phyloP scores from a whole-genome alignment of 805 yeast genomes.

The Sungouiella thailandica region DNA sequence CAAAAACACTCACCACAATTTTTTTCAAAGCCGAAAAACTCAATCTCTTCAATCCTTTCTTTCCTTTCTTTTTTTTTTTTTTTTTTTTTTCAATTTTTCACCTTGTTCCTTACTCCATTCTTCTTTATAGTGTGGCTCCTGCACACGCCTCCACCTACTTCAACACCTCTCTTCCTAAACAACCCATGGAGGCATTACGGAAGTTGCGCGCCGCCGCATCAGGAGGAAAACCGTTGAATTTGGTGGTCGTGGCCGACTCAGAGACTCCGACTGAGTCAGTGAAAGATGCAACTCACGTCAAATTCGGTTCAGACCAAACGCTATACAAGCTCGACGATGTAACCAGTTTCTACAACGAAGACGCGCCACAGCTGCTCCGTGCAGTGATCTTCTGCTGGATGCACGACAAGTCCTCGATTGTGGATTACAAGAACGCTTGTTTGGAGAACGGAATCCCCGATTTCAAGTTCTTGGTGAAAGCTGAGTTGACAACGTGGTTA shows the following conservation, averaged over 20 bases:
- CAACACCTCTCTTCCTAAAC: too few species aligned
- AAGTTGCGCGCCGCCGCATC: constrained; percentile 26
- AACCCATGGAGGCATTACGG: constrained; percentile 19
- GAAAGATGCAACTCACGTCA: constrained; percentile 32
- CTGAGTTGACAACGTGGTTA: constrained; percentile 79
- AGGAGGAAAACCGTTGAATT: constrained; percentile 18
- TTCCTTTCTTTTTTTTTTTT: too few species aligned
- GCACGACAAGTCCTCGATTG: constrained; percentile 64
- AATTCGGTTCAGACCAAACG: constrained; percentile 18
- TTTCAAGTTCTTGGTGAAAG: constrained; percentile 77
- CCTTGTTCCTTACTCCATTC: too few species aligned
- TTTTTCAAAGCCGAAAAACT: too few species aligned
- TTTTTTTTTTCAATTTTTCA: too few species aligned
- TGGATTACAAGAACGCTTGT: constrained; percentile 77
- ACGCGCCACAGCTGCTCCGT: constrained; percentile 44
- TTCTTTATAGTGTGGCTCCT: too few species aligned
- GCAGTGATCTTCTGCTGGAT: constrained; percentile 77
- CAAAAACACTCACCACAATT: too few species aligned
- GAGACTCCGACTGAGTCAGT: constrained; percentile 20
- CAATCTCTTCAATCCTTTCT: too few species aligned
- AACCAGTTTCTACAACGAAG: constrained; percentile 57
- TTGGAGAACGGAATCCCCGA: constrained; percentile 59
- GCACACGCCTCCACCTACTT: too few species aligned
- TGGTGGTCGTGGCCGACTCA: constrained; percentile 13
- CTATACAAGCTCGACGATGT: constrained; percentile 34